These are phyloP conservation scores for Bonia amplexicaulis DNA, from an alignment of 176 grass and related monocot genomes.

Conservation along the genomic window DNA sequence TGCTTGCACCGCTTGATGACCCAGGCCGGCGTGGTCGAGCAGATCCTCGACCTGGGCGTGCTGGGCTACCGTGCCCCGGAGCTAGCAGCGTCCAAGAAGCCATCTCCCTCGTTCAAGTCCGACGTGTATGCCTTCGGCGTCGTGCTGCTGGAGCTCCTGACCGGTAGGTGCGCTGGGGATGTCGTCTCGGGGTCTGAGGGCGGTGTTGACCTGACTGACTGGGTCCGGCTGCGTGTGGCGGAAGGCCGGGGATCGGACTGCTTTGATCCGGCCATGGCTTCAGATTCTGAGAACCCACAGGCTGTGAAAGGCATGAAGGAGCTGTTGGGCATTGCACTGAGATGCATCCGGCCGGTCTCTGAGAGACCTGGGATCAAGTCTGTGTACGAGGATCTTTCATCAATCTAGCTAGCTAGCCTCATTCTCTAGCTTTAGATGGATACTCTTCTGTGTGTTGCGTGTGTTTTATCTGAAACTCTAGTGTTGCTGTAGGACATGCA, in stretches of 20 bases:
- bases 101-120: constrained; percentile 77
- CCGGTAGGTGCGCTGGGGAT: constrained; percentile 66
- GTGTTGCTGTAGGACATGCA: constrained; percentile 20
- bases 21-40: constrained; percentile 54
- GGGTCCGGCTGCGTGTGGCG: constrained; percentile 68
- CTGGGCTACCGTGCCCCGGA: constrained; percentile 90
- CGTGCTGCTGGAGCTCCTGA: constrained; percentile 73
- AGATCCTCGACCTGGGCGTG: constrained; percentile 73
- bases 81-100: constrained; percentile 81
- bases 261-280: constrained; percentile 63
- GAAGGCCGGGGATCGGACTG: constrained; percentile 72
- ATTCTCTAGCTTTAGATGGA: constrained; percentile 34
- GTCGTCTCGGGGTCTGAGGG: constrained; percentile 56
- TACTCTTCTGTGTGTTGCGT: constrained; percentile 22
- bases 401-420: constrained; percentile 53
- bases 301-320: constrained; percentile 83
- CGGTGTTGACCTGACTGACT: constrained; percentile 64
- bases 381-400: constrained; percentile 95
- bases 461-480: constrained; percentile 35
- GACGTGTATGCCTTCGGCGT: constrained; percentile 91
- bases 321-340: constrained; percentile 79
- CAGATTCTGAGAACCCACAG: constrained; percentile 50
- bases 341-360: constrained; percentile 74
- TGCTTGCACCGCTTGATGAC: constrained; percentile 95
- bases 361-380: constrained; percentile 94